A percentile compares a stretch with the other conserved stretches of the same genome.
Evolutionary conservation across 2,329 filamentous ascomycete species (phyloP).

Genomic region (Neopestalotiopsis rosae): DNA sequence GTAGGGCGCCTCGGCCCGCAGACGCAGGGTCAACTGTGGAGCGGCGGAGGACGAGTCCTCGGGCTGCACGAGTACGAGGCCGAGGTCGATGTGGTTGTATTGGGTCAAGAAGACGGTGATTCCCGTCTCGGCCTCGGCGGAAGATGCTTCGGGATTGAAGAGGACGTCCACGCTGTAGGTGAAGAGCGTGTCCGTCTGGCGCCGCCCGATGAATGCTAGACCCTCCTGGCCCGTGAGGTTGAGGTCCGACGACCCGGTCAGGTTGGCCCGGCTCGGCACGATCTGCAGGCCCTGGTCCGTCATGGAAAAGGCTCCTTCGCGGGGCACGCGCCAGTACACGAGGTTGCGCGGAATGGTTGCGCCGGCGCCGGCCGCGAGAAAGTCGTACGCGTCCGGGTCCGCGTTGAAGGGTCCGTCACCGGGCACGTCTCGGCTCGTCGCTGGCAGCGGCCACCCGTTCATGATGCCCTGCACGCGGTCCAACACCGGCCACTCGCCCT

Average conservation of each 20-base stretch:
- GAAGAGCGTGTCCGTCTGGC: slow-evolving; percentile 34
- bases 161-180: slow-evolving; percentile 31
- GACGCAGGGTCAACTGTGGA: slow-evolving; percentile 29
- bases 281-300: slow-evolving; percentile 28
- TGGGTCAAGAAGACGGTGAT: slow-evolving; percentile 36
- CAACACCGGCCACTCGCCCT: slow-evolving; percentile 51
- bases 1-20: slow-evolving; percentile 30
- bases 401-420: slow-evolving; percentile 29
- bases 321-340: slow-evolving; percentile 34
- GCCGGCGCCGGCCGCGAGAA: slow-evolving; percentile 3
- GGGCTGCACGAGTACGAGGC: slow-evolving; percentile 24
- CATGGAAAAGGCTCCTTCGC: slow-evolving; percentile 23
- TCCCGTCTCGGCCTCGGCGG: slow-evolving; percentile 30
- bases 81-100: slow-evolving; percentile 31
- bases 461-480: slow-evolving; percentile 46
- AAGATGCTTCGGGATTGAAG: slow-evolving; percentile 22
- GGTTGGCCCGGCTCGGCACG: slow-evolving; percentile 25
- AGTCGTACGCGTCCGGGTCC: slow-evolving; percentile 20
- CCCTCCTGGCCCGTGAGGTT: slow-evolving; percentile 25
- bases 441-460: slow-evolving; percentile 45
- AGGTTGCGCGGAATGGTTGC: slow-evolving; percentile 30
- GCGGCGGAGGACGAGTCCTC: not conserved
- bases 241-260: slow-evolving; percentile 22
- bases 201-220: slow-evolving; percentile 31
- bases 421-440: slow-evolving; percentile 34